Evolutionary conservation across 306 rosid genomes (phyloP).

Genomic region (Cucurbita ficifolia): DNA sequence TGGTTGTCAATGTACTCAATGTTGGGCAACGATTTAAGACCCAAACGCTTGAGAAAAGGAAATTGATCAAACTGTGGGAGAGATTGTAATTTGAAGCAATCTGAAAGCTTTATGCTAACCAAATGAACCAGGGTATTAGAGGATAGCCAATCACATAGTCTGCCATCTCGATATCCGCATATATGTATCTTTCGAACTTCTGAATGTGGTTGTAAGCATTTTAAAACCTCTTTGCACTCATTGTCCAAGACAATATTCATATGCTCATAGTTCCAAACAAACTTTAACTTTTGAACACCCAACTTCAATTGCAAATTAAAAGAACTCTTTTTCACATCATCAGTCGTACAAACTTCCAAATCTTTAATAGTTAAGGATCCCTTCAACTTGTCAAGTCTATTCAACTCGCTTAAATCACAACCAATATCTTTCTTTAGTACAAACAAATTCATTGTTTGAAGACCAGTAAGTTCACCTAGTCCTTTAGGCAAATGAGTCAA

Average conservation of each 20-base stretch:
- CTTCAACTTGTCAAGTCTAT: background rate
- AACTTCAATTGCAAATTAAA: background rate
- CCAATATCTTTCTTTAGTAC: background rate
- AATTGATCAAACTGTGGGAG: background rate
- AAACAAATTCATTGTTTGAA: background rate
- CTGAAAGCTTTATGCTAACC: background rate
- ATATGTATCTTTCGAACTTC: background rate
- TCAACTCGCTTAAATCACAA: background rate
- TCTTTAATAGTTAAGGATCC: background rate
- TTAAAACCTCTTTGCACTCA: background rate
- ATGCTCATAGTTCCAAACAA: background rate
- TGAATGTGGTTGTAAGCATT: background rate
- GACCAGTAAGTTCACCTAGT: background rate
- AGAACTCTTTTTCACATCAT: background rate
- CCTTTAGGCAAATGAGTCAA: constrained; percentile 10
- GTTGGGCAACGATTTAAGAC: background rate
- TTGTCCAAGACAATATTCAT: background rate
- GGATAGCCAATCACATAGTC: background rate
- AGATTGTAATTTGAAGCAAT: background rate
- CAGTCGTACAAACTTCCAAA: background rate
- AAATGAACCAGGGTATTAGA: background rate
- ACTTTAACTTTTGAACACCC: background rate
- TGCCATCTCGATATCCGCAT: background rate
- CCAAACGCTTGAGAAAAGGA: background rate
- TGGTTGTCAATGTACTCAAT: background rate